These are phyloP conservation scores for Diddensiella santjacobensis DNA, from an alignment of 805 yeast species.

Conservation along the genomic window DNA sequence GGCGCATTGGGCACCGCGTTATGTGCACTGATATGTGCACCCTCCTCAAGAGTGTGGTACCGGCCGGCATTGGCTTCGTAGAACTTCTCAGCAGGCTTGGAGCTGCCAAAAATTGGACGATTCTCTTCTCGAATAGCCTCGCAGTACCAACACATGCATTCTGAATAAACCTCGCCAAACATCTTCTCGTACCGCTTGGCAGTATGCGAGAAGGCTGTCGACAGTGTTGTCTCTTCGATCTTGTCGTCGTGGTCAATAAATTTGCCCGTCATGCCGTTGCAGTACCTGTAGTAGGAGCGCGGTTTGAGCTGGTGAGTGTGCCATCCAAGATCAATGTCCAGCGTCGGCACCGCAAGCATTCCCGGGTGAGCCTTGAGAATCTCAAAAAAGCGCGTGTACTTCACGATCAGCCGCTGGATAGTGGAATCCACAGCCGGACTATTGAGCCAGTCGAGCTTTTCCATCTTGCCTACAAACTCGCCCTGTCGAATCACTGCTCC, in stretches of 20 bases:
- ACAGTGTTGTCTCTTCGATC: slow-evolving; percentile 10
- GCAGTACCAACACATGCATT: slow-evolving; percentile 20
- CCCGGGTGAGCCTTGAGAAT: slow-evolving; percentile 11
- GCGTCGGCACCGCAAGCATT: slow-evolving; percentile 17
- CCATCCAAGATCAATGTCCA: slow-evolving; percentile 25
- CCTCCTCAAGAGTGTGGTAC: not conserved
- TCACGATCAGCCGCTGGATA: slow-evolving; percentile 9
- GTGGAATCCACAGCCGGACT: slow-evolving; percentile 18
- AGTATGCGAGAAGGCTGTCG: slow-evolving; percentile 11
- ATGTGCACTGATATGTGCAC: slow-evolving; percentile 16
- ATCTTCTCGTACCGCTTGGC: slow-evolving; percentile 9
- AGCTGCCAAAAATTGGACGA: slow-evolving; percentile 2
- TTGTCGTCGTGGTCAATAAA: slow-evolving; percentile 21
- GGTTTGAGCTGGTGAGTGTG: slow-evolving; percentile 24
- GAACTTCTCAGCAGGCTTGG: not conserved
- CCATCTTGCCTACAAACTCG: slow-evolving; percentile 20
- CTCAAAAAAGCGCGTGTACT: slow-evolving; percentile 14
- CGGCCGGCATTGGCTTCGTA: not conserved
- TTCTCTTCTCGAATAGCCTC: slow-evolving; percentile 14
- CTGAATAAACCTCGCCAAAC: slow-evolving; percentile 15
- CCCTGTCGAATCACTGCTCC: slow-evolving; percentile 23
- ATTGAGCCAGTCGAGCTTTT: slow-evolving; percentile 19
- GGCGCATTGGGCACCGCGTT: slow-evolving; percentile 10
- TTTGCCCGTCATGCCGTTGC: not conserved
- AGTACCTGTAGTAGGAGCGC: slow-evolving; percentile 6